Percentiles rank a stretch among this genome's conserved stretches.
phyloP scores from a whole-genome alignment of 805 yeast genomes.

The Hanseniaspora nectarophila region DNA sequence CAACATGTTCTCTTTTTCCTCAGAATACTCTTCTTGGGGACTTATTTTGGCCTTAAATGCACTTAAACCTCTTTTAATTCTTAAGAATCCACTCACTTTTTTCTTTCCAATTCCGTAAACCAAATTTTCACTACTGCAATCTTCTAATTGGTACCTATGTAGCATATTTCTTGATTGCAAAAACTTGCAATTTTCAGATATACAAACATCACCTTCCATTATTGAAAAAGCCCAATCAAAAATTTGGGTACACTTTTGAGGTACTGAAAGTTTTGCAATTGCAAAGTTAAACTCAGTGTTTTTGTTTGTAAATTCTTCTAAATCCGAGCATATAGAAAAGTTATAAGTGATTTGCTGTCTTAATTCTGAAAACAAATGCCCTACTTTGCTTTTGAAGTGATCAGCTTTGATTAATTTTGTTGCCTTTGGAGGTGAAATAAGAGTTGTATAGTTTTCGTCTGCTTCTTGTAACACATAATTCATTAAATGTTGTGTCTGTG shows the following conservation, averaged over 20 bases:
- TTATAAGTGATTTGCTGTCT: constrained; percentile 44
- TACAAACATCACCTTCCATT: constrained; percentile 54
- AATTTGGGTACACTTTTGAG: constrained; percentile 40
- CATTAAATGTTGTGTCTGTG: not conserved
- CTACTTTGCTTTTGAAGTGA: constrained; percentile 37
- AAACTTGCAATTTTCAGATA: constrained; percentile 44
- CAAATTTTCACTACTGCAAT: constrained; percentile 62
- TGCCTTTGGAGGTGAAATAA: constrained; percentile 30
- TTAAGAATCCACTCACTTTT: constrained; percentile 25
- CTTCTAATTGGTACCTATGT: constrained; percentile 51
- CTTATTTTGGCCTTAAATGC: not conserved
- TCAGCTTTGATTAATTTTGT: constrained; percentile 40
- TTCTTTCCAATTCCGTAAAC: constrained; percentile 42
- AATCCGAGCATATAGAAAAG: constrained; percentile 39
- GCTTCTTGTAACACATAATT: not conserved
- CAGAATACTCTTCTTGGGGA: not conserved
- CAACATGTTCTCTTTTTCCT: not conserved
- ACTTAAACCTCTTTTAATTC: constrained; percentile 8
- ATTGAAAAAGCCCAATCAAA: constrained; percentile 54
- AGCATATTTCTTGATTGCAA: constrained; percentile 41
- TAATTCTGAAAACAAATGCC: constrained; percentile 42
- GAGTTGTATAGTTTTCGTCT: not conserved
- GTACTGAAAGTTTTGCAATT: constrained; percentile 52
- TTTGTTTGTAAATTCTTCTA: constrained; percentile 37
- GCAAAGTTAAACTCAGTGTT: constrained; percentile 46